Conservation (phyloP, 805 yeast genomes). For the Myxozyma lipomycoides region DNA sequence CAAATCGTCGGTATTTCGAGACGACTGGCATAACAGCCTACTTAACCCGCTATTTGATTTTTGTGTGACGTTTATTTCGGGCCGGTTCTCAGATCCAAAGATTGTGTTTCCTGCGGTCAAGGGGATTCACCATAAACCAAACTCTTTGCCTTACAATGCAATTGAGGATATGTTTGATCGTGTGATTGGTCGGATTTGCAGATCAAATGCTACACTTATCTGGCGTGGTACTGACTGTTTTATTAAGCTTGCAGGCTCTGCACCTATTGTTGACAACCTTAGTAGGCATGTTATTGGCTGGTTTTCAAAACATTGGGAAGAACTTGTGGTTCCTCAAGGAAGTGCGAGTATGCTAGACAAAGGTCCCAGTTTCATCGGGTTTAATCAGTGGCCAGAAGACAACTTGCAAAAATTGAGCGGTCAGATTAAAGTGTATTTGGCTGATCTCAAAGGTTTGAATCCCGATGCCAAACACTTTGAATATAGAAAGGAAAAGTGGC, state of each 20-base stretch:
- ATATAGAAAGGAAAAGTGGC: conserved; percentile 15
- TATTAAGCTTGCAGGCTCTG: conserved; percentile 10
- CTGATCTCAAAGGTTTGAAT: conserved; percentile 15
- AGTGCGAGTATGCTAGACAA: conserved; percentile 1
- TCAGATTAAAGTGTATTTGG: conserved; percentile 15
- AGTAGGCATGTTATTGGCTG: conserved; percentile 9
- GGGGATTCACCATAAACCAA: conserved; percentile 10
- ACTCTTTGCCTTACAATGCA: conserved; percentile 16
- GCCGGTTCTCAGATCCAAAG: conserved; percentile 21
- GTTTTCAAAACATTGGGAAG: conserved; percentile 20
- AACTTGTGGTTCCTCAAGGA: conserved; percentile 10
- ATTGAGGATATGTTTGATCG: conserved; percentile 13
- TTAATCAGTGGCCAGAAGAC: conserved; percentile 20
- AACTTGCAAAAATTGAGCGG: conserved; percentile 12
- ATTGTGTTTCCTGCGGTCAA: conserved; percentile 22
- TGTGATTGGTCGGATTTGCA: conserved; percentile 3
- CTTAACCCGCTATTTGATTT: conserved; percentile 15
- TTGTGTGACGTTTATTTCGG: conserved; percentile 11
- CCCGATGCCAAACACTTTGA: conserved; percentile 8
- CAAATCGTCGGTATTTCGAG: conserved; percentile 14
- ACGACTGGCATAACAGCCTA: conserved; percentile 23
- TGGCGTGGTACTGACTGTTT: conserved; percentile 27
- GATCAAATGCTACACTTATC: conserved; percentile 15
- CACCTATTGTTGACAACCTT: conserved; percentile 14
- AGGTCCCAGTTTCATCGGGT: conserved; percentile 2